A percentile compares a stretch with the other conserved stretches of the same genome.
These are phyloP conservation scores for Smittium mucronatum DNA, from an alignment of 371 early-diverging fungal species.

Conservation along the genomic window DNA sequence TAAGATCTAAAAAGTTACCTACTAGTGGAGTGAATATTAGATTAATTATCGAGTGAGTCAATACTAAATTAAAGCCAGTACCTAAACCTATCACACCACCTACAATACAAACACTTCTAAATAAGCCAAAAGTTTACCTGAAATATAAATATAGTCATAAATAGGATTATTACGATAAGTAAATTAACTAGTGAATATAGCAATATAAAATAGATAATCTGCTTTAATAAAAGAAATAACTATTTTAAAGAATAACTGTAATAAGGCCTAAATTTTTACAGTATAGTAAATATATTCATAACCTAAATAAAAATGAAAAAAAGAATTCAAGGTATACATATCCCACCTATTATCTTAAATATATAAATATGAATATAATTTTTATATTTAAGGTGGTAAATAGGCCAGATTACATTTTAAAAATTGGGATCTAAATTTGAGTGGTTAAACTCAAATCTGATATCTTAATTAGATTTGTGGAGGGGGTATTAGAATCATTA, in stretches of 20 bases:
- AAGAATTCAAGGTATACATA: constrained; percentile 19
- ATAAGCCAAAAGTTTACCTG: neutral
- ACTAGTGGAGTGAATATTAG: constrained; percentile 4
- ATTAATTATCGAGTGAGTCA: neutral
- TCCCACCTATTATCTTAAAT: constrained; percentile 14
- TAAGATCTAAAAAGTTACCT: neutral
- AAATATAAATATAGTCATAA: neutral
- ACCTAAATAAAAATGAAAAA: constrained; percentile 18
- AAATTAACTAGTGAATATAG: neutral
- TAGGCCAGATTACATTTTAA: constrained; percentile 3
- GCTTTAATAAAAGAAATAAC: constrained; percentile 4
- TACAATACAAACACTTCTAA: neutral
- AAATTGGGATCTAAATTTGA: constrained; percentile 1
- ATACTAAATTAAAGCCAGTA: neutral
- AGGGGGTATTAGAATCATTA: constrained; percentile 13
- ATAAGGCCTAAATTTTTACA: constrained; percentile 1
- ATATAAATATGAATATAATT: constrained; percentile 6
- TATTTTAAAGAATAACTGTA: constrained; percentile 3
- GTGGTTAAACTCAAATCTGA: constrained; percentile 8
- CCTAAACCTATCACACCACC: neutral
- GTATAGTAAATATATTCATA: constrained; percentile 18
- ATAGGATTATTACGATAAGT: neutral
- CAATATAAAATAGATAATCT: neutral
- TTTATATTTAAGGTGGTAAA: constrained; percentile 4
- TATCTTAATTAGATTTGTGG: constrained; percentile 13